Evolutionary conservation across 768 basidiomycete genomes (phyloP), one percentile per base, ranked within the genome.

Genomic region (Suillus bovinus): DNA sequence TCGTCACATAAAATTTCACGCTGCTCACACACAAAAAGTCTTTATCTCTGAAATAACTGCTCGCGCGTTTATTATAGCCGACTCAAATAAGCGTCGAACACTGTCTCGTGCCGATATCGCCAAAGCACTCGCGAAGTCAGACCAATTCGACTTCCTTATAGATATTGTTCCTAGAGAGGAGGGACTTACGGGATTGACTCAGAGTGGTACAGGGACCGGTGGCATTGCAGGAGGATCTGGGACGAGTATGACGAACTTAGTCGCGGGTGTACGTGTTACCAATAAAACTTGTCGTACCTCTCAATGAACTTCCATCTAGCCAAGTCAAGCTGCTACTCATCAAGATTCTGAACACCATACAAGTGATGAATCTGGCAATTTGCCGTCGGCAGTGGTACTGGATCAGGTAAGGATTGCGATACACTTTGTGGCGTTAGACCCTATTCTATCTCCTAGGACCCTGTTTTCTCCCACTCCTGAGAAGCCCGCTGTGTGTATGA

Each of bases 41-140:
- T 99, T 99, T 77, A 99, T 99, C 61, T 85, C 94, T 52, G 96
- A 99, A 77, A 92, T 99, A 65, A 98, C 96, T 2, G 91, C 93
- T 2, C 87, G 96, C 31, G 95, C 96, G 3, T 99, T 94, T 82
- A 90, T 96, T 64, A 87, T 98, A 59, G 95, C 95, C 20, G 94
- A 97, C 77, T 90, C 93, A 29, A 92, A 95, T 78, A 98, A 97
- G 76, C 90, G 96, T 31, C 90, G 95, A n/a, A 98, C 96, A 3
- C 82, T 98, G 22, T 95, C 94, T 11, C 88, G 94, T 53, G 88
- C 93, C 14, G 96, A 98, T 76, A 95, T 99, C 59, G 91, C 94
- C 7, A 92, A 94, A 70, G 96, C 96, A 0, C 82, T 97, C 63
- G 86, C 86, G 69, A 94, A 94, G 75, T 91, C 90, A 5, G 96